Base-by-base conservation (phyloP, 2,329 filamentous ascomycete species). In the Aspergillus transmontanensis region DNA sequence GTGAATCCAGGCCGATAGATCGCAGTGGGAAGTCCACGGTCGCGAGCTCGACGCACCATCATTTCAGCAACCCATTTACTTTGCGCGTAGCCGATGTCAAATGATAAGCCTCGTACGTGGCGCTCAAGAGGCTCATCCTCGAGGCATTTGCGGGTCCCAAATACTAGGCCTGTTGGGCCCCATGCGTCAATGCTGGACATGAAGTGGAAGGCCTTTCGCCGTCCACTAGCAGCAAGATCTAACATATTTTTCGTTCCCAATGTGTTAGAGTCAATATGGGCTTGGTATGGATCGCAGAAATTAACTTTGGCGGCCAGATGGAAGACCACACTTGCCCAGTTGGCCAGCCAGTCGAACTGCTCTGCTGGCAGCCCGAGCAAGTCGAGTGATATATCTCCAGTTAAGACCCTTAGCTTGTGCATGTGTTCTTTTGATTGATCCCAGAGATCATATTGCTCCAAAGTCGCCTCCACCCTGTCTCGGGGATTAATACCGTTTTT, bases 81-180 rank as follows among this genome's bases (percentile, higher is more conserved):
- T 76, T 95, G 91, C 1, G 92, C 92, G 70, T 96, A 96, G 4
- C 93, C 92, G 1, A 90, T 94, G 26, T 86, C 87, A 2, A 95
- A 70, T 2, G 39, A 57, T 3, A 68, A 45, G n/a, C 32, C 53
- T 9, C 51, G 21, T 9, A 66, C 14, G 39, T 69, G 58, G 1
- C 51, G 59, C n/a, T 50, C 30, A 6, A 68, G 65, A 4, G 65
- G 51, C 3, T 48, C 68, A 32, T 69, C 65, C 36, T 70, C 67
- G 4, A 56, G 23, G 4, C 57, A 43, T 19, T 26, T 28, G 1
- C 30, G 34, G 0, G 62, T 65, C 1, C 60, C 64, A 4, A 60
- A 34, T 3, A 65, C 58, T 3, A 64, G 51, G 1, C 68, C 68
- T 0, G 59, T 64, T 2, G 60, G 45, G 11, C 61, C 63, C 64